phyloP scores from a whole-genome alignment of 345 rosid species.

The Schrenkiella parvula region DNA sequence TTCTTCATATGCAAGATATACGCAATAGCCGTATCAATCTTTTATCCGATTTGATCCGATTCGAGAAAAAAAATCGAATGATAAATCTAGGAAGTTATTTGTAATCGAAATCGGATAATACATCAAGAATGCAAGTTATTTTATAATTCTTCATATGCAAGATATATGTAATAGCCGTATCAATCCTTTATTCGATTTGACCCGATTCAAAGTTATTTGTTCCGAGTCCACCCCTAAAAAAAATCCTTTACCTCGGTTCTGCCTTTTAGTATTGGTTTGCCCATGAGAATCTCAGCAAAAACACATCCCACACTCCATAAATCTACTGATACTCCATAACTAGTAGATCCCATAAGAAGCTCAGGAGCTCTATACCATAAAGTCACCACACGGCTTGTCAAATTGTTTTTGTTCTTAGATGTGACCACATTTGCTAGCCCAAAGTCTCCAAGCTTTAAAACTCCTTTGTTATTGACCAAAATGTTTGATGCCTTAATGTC shows the following conservation, averaged over 20 bases:
- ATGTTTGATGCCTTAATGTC: slow-evolving; percentile 73
- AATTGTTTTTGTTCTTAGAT: slow-evolving; percentile 42
- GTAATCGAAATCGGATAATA: no score
- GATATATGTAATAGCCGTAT: no score
- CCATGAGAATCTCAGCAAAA: slow-evolving; percentile 57
- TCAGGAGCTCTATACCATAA: slow-evolving; percentile 88
- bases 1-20: not conserved
- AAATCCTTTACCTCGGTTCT: slow-evolving; percentile 81
- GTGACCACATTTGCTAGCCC: slow-evolving; percentile 63
- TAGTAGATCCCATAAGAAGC: slow-evolving; percentile 77
- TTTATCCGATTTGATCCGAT: no score
- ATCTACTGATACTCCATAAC: slow-evolving; percentile 62
- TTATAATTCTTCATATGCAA: not conserved
- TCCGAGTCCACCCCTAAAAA: no score
- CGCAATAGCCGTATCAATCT: no score
- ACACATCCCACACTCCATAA: slow-evolving; percentile 86
- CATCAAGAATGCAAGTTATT: not conserved
- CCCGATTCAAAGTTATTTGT: no score
- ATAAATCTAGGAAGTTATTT: no score
- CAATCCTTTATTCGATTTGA: no score
- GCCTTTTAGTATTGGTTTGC: slow-evolving; percentile 70
- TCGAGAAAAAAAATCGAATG: no score
- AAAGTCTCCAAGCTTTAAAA: slow-evolving; percentile 67
- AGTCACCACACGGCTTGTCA: slow-evolving; percentile 80
- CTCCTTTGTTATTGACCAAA: slow-evolving; percentile 64